Percentiles rank a stretch among this genome's conserved stretches.
phyloP scores from a whole-genome alignment of 208 protist species.

The Leishmania major region DNA sequence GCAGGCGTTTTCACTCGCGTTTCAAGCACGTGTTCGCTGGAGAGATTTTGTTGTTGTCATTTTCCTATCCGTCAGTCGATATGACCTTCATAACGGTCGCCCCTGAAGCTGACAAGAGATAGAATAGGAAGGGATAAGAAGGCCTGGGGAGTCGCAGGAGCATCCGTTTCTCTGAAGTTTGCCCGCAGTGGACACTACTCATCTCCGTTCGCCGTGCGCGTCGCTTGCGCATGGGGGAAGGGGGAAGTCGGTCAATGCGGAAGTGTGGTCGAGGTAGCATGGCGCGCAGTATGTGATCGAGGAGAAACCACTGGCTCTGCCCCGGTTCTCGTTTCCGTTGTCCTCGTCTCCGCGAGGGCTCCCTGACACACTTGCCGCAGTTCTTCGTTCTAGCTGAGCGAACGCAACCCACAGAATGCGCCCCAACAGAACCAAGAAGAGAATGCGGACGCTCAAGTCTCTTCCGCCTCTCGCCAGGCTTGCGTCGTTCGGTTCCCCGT shows the following conservation, averaged over 20 bases:
- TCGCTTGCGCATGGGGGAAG: not conserved
- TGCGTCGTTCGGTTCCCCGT: not conserved
- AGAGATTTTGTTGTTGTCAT: not conserved
- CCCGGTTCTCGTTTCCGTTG: no score
- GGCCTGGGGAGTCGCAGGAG: not conserved
- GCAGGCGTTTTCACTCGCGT: not conserved
- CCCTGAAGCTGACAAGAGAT: not conserved
- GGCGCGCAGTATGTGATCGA: no score
- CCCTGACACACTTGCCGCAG: no score
- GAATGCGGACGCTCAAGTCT: not conserved
- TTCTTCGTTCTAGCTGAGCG: not conserved
- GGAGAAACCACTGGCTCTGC: no score
- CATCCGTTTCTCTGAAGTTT: not conserved
- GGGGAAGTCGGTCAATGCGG: not conserved
- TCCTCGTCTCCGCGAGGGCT: no score
- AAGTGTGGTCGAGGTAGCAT: no score
- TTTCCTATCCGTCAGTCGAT: not conserved
- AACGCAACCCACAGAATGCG: not conserved
- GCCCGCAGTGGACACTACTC: not conserved
- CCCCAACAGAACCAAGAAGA: not conserved
- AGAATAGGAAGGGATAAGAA: not conserved
- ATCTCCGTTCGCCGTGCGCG: not conserved
- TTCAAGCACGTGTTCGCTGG: not conserved
- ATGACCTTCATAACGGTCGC: not conserved
- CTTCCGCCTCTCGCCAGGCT: not conserved